Evolutionary conservation across 306 rosid species (phyloP).

Genomic region (Vigna unguiculata): DNA sequence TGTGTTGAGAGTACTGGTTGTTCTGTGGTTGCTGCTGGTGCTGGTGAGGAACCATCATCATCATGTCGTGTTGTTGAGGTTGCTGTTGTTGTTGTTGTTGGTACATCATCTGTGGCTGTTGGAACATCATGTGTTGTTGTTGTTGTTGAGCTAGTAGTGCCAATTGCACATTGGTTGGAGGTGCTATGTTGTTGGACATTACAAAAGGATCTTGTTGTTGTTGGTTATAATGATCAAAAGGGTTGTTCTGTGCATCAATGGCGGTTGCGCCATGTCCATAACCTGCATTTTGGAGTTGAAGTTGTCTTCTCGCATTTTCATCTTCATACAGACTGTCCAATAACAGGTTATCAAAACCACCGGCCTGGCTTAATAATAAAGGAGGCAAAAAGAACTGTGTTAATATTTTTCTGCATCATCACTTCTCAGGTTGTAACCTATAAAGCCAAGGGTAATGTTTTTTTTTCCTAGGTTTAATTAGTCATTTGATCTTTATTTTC

Average conservation of each 20-base stretch:
- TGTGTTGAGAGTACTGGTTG: slow-evolving; percentile 61
- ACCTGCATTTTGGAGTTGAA: slow-evolving; percentile 91
- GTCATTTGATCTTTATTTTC: no score
- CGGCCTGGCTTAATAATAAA: slow-evolving; percentile 65
- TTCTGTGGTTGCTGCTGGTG: slow-evolving; percentile 47
- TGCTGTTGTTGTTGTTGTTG: slow-evolving; percentile 55
- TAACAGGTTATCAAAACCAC: slow-evolving; percentile 89
- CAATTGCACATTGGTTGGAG: slow-evolving; percentile 85
- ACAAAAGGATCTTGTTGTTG: slow-evolving; percentile 72
- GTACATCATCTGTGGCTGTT: slow-evolving; percentile 50
- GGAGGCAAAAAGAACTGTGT: background rate
- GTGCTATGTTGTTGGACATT: slow-evolving; percentile 71
- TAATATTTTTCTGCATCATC: background rate
- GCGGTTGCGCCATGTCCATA: slow-evolving; percentile 66
- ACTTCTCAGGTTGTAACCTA: no score
- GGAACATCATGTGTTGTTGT: slow-evolving; percentile 64
- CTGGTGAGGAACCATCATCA: slow-evolving; percentile 68
- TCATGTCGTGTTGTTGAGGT: slow-evolving; percentile 45
- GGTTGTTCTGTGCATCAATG: slow-evolving; percentile 58
- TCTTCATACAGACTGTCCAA: slow-evolving; percentile 94
- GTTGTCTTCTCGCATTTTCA: slow-evolving; percentile 74
- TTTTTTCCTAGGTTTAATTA: no score
- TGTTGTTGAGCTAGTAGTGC: slow-evolving; percentile 74
- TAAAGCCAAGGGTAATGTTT: no score
- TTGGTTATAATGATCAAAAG: slow-evolving; percentile 60